These are phyloP conservation scores for Cryphonectria naterciae DNA, from an alignment of 2,329 filamentous ascomycete species.

Conservation along the genomic window DNA sequence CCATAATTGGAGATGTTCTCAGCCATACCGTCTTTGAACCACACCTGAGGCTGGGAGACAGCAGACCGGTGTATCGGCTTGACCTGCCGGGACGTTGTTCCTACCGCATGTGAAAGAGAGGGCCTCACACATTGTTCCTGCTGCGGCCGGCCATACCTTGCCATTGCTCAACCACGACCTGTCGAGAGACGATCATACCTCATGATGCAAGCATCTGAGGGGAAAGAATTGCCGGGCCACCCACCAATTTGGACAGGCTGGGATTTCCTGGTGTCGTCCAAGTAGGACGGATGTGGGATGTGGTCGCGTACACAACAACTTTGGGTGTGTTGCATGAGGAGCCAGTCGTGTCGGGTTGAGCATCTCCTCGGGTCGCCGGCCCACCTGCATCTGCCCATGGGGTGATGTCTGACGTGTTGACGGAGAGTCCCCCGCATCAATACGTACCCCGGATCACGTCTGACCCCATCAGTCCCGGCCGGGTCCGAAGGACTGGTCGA, in stretches of 20 bases:
- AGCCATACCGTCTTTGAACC: neutral
- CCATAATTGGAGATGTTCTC: neutral
- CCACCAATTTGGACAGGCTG: neutral
- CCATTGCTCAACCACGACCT: neutral
- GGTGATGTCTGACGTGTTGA: conserved; percentile 11
- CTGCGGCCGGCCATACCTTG: neutral
- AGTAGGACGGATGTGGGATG: neutral
- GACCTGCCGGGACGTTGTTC: neutral
- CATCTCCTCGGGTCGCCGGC: neutral
- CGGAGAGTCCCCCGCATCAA: neutral
- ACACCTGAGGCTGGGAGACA: neutral
- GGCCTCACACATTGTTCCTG: neutral
- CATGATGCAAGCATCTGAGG: neutral
- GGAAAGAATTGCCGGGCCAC: neutral
- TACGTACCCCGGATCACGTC: neutral
- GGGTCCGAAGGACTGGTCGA: neutral
- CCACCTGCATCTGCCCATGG: conserved; percentile 11
- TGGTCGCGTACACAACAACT: neutral
- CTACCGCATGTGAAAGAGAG: neutral
- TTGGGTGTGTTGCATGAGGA: neutral
- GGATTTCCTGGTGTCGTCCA: neutral
- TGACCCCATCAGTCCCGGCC: neutral
- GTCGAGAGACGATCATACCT: neutral
- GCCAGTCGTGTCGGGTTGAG: neutral
- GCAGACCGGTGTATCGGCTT: neutral